Evolutionary conservation across 148 eudicot genomes (phyloP).

Genomic region (Diospyros lotus): DNA sequence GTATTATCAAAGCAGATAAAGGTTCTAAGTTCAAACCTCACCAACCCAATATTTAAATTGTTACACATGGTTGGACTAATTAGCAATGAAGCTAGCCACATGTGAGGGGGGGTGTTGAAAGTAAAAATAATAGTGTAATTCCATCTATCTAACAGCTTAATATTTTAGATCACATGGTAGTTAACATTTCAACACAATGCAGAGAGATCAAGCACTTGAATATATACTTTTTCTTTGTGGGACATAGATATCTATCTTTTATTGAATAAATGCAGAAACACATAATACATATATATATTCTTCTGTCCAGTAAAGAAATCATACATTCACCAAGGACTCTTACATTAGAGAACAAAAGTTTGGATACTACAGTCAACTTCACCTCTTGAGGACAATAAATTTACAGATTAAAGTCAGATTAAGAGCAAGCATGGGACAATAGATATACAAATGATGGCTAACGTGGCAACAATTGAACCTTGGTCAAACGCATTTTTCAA

Average conservation of each 20-base stretch:
- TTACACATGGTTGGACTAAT: too few relatives aligned
- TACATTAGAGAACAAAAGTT: background rate
- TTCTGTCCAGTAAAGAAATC: conserved; percentile 3
- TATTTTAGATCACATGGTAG: too few relatives aligned
- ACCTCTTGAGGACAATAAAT: conserved; percentile 6
- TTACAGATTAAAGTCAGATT: conserved; percentile 27
- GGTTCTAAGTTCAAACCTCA: too few relatives aligned
- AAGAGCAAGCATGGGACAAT: conserved; percentile 57
- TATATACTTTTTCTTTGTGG: background rate
- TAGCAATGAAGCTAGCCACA: too few relatives aligned
- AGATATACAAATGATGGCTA: conserved; percentile 51
- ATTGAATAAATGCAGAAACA: background rate
- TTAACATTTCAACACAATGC: too few relatives aligned
- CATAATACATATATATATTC: background rate
- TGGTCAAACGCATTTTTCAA: conserved; percentile 67
- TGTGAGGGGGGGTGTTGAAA: too few relatives aligned
- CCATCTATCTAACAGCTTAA: too few relatives aligned
- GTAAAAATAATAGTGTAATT: too few relatives aligned
- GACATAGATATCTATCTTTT: background rate
- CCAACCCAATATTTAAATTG: too few relatives aligned
- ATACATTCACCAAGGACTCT: background rate
- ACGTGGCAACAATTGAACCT: conserved; percentile 69
- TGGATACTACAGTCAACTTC: background rate
- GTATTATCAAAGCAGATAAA: too few relatives aligned
- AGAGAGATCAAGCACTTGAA: background rate